These are phyloP conservation scores for Alopecurus myosuroides DNA, from an alignment of 176 grass and related monocot species.

Conservation along the genomic window DNA sequence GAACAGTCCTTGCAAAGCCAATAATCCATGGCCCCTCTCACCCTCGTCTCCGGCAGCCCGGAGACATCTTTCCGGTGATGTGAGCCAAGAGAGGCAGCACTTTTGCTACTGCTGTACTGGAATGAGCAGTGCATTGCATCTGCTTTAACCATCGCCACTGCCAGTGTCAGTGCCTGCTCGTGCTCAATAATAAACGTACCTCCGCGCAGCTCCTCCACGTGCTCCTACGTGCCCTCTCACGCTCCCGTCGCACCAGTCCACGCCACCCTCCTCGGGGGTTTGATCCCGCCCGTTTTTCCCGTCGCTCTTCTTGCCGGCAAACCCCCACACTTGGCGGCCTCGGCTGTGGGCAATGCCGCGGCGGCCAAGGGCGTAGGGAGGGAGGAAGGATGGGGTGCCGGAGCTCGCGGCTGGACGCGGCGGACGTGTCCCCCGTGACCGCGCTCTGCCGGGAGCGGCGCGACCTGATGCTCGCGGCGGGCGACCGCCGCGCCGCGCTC, in stretches of 20 bases:
- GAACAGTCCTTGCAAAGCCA: neutral
- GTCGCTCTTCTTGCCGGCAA: neutral
- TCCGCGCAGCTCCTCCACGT: conserved; percentile 33
- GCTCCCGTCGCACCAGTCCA: neutral
- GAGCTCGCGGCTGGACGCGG: conserved; percentile 74
- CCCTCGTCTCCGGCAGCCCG: neutral
- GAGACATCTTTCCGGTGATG: conserved; percentile 15
- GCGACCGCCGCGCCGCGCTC: conserved; percentile 46
- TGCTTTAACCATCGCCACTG: neutral
- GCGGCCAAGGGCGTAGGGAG: conserved; percentile 5
- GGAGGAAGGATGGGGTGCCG: conserved; percentile 54
- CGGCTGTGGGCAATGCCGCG: conserved; percentile 18
- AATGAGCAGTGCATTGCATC: neutral
- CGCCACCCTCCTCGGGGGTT: neutral
- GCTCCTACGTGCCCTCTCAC: conserved; percentile 23
- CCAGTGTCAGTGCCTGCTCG: neutral
- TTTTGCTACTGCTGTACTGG: neutral
- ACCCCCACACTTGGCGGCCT: neutral
- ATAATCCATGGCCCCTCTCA: neutral
- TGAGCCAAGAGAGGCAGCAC: neutral
- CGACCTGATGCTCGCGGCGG: conserved; percentile 58
- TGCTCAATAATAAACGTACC: conserved; percentile 30
- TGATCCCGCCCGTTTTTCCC: neutral
- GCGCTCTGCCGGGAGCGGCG: conserved; percentile 76
- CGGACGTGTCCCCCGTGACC: conserved; percentile 42